Base-by-base conservation (phyloP, 2,329 filamentous ascomycete species). In the Apiospora hydei region DNA sequence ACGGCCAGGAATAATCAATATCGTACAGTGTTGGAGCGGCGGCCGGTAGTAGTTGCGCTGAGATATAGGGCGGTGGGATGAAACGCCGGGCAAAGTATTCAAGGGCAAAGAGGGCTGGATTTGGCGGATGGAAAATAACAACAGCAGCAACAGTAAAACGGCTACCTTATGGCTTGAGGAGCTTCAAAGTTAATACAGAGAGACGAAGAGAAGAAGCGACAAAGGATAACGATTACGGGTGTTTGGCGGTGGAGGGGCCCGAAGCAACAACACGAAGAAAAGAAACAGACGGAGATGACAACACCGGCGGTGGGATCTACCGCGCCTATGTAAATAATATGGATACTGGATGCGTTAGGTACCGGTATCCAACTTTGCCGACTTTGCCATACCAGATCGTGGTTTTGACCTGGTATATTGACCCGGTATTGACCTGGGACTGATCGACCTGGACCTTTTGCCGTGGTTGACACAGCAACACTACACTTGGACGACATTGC, bases 231-330 rank as follows among this genome's bases (percentile, higher is more conserved):
- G 21, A 68, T 68, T 68, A 68, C 24, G 66, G 41, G 66, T 21
- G 41, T 68, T 46, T 26, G 34, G 34, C 13, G 66, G 66, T 21
- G 41, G 24, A 46, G 44, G 44, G 66, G 26, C 41, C 41, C 26
- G 46, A 47, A 68, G 44, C 66, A 68, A 68, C 66, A 68, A 68
- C 66, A 68, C 41, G 24, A 68, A 68, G 41, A 68, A 68, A 18
- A 68, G 41, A 30, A 30, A 67, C 41, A 67, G 41, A 26, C 38
- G n/a, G 66, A 47, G n/a, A 47, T 46, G 66, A 68, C 66, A 68
- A 46, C 26, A 68, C 30, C 30, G n/a, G 41, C 30, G n/a, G 41
- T n/a, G 66, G 41, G 43, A 34, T 68, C 66, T 34, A n/a, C 16
- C 44, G 18, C 10, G 21, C 14, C 38, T 67, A 16, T 61, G 10